Evolutionary conservation across 306 rosid genomes (phyloP), one percentile per base, ranked within the genome.

Genomic region (Oxytropis ochrocephala): DNA sequence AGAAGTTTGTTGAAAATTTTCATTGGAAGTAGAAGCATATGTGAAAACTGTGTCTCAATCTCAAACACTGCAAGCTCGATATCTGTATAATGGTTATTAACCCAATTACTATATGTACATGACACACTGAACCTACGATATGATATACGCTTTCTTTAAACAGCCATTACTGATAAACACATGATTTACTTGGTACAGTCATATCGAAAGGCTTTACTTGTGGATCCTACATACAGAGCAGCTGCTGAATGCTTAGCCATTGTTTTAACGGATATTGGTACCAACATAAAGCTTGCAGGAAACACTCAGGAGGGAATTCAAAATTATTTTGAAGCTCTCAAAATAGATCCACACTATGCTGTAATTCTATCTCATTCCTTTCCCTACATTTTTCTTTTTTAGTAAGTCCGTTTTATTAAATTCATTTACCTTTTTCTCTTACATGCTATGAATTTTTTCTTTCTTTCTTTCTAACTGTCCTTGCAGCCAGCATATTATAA

Each of bases 191-290:
- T 94, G 80, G 80, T 70, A 68, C 97, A 95, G 99, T 95, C 99
- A 7, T 91, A 95, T 79, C 89, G 86, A 80, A 95, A 91, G 86
- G 97, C 99, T 80, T 75, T 95, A 73, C 78, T 11, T 75, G 92
- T 73, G 43, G 99, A 95, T 69, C 78, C 95, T 69, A 81, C 89
- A 4, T 91, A 91, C 85, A 91, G 86, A 80, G 96, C 84, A 56
- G 92, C 99, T 39, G 90, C 96, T 4, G 99, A 95, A 83, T 91
- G 92, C 88, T 83, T 91, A 33, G 96, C 99, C 82, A 86, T 95
- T 85, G 97, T 95, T 58, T 84, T 95, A 72, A 95, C 99, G 17
- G 99, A 95, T 85, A 92, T 95, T 72, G 99, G 97, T 74, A 95
- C 99, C 80, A 89, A 96, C 86, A 84, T 87, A 78, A 95, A 95